Evolutionary conservation across 768 basidiomycete genomes (phyloP).

Genomic region (Mycena latifolia): DNA sequence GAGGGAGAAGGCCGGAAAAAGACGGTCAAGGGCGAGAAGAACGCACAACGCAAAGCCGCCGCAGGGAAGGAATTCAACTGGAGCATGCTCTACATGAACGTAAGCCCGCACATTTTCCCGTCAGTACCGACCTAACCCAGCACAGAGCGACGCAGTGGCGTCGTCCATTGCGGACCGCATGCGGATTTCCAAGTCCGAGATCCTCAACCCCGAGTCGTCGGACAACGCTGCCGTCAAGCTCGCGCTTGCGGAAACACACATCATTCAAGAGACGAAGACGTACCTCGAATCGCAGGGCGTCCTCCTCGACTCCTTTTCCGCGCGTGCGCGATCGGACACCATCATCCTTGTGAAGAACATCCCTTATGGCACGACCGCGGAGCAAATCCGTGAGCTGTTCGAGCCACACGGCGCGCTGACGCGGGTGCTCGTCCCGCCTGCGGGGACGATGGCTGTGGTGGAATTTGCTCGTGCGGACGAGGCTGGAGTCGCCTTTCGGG

Average conservation of each 20-base stretch:
- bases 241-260: constrained; percentile 95
- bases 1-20: constrained; percentile 60
- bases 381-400: constrained; percentile 86
- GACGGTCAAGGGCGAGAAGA: constrained; percentile 70
- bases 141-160: constrained; percentile 92
- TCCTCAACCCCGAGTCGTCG: constrained; percentile 84
- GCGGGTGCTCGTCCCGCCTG: constrained; percentile 87
- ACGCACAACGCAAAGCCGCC: constrained; percentile 71
- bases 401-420: constrained; percentile 77
- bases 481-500: constrained; percentile 81
- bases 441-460: constrained; percentile 93
- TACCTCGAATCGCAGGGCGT: constrained; percentile 88
- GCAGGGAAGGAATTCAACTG: constrained; percentile 91
- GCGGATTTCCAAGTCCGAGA: constrained; percentile 87
- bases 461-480: constrained; percentile 83
- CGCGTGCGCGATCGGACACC: constrained; percentile 75
- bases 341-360: constrained; percentile 96
- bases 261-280: constrained; percentile 94
- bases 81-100: constrained; percentile 98
- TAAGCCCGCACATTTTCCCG: constrained; percentile 59
- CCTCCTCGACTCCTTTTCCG: constrained; percentile 68
- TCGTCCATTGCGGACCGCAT: constrained; percentile 92
- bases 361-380: constrained; percentile 85
- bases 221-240: constrained; percentile 92
- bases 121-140: constrained; percentile 32